Evolutionary conservation across 169 alveolate genomes (phyloP), one percentile per base, ranked within the genome.

Genomic region (Perkinsus olseni): DNA sequence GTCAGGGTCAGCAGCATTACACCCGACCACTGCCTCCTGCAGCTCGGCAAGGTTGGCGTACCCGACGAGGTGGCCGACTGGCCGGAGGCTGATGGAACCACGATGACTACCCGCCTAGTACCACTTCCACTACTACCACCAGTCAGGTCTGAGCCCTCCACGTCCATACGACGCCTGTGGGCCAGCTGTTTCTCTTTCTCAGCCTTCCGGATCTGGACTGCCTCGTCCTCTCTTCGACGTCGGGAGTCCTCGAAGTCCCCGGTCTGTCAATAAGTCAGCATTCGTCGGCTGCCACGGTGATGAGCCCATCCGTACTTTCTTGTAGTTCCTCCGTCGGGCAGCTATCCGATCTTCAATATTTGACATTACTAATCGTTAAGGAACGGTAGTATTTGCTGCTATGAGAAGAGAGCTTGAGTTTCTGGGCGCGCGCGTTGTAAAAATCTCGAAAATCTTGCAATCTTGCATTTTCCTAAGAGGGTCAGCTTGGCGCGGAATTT

Each of bases 161-260:
- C 50, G 17, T 92, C 95, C 93, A 91, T 92, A 90, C 91, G 51
- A 0, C 99, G 96, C 92, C 96, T 96, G 93, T 97, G 96, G 91
- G 96, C 97, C 92, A 97, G 93, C 91, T 97, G 96, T 62, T 97
- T 96, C 94, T 97, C 98, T 38, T 98, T 96, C 92, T 95, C 96
- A 94, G 97, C 98, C 94, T 97, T 97, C 62, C 99, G 97, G 91
- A 97, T 97, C 93, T 97, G 99, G 36, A 98, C 98, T 92, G 97
- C 98, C 91, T 96, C 95, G 94, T 97, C 98, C 95, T 97, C 99
- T 74, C 99, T 93, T 94, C 96, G 96, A 48, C 99, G 96, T 38
- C 98, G 95, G 11, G 99, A 97, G 92, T 97, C 99, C 62, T 97
- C 98, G 91, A 97, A 97, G 39, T 95, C 62, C 24, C 96, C 93